These are phyloP conservation scores for Hansfordia pulvinata DNA, from an alignment of 2,329 filamentous ascomycete genomes.

Conservation along the genomic window DNA sequence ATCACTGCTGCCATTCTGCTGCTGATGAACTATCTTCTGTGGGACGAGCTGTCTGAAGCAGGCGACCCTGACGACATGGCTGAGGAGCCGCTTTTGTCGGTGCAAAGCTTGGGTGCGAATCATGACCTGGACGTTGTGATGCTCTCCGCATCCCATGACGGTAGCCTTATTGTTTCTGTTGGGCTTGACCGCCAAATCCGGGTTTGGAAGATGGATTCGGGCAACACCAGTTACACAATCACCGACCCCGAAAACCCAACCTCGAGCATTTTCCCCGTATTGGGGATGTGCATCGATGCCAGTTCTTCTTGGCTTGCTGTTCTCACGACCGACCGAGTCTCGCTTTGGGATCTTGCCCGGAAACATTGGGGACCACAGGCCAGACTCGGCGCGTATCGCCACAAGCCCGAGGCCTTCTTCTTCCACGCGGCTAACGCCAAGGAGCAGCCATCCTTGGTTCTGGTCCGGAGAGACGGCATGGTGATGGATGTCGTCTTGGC, in stretches of 20 bases:
- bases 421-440: constrained; percentile 33
- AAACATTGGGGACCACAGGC: constrained; percentile 41
- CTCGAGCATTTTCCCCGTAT: constrained; percentile 37
- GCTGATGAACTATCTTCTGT: constrained; percentile 62
- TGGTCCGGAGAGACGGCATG: constrained; percentile 51
- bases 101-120: constrained; percentile 46
- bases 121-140: constrained; percentile 59
- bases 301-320: constrained; percentile 53
- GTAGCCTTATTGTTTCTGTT: constrained; percentile 54
- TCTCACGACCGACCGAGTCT: constrained; percentile 41
- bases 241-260: constrained; percentile 23
- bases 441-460: constrained; percentile 33
- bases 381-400: constrained; percentile 39
- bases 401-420: constrained; percentile 48
- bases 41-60: constrained; percentile 40
- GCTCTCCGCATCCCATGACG: constrained; percentile 46
- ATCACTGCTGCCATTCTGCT: constrained; percentile 51
- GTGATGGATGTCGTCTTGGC: constrained; percentile 40
- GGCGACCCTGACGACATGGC: constrained; percentile 30
- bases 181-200: constrained; percentile 57
- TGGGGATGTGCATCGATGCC: constrained; percentile 51
- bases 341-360: constrained; percentile 49
- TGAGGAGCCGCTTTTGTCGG: constrained; percentile 38
- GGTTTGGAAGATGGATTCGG: constrained; percentile 47
- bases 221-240: constrained; percentile 25